Evolutionary conservation across 306 rosid species (phyloP), one percentile per base, ranked within the genome.

Genomic region (Citrullus mucosospermus): DNA sequence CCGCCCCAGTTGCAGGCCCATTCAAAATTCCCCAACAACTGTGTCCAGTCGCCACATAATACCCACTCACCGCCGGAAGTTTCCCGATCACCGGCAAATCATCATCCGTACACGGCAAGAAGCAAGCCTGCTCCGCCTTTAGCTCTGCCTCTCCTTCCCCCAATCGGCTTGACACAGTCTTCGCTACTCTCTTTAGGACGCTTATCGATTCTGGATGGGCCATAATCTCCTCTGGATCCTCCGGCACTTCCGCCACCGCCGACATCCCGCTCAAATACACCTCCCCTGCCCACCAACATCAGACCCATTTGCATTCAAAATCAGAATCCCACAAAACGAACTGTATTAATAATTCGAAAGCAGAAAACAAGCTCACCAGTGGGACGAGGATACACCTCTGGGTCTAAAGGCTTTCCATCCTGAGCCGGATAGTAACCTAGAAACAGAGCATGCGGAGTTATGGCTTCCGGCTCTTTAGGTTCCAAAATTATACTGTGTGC

Each of bases 1-100:
- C 92, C 84, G 90, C 96, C 1, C 97, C 98, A 58, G 97, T 95
- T 48, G 98, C 98, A 8, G 97, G 97, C 30, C 90, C 98, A 81
- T 95, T 95, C 7, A 95, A 84, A 85, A 95, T 91, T 36, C 97
- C 98, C 97, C 98, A 92, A 69, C 97, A 91, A 68, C 88, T 89
- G 65, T 92, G 97, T 11, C 97, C 97, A 0, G 97, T 95, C 0
- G 96, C 96, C 34, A 95, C 97, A 80, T 87, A 92, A 75, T 97
- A 95, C 4, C 89, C 96, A 39, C 81, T 82, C 25, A 89, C 51
- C 22, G 85, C 96, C 0, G 93, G 92, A 66, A 92, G 48, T 80
- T 88, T 96, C 32, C 98, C 97, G 16, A 92, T 92, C 62, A 88
- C 84, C 0, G 99, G 97, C 41, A 86, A 48, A 20, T 84, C 85